phyloP scores from a whole-genome alignment of 1,284 basidiomycete species.

The Sporisorium sorghi region DNA sequence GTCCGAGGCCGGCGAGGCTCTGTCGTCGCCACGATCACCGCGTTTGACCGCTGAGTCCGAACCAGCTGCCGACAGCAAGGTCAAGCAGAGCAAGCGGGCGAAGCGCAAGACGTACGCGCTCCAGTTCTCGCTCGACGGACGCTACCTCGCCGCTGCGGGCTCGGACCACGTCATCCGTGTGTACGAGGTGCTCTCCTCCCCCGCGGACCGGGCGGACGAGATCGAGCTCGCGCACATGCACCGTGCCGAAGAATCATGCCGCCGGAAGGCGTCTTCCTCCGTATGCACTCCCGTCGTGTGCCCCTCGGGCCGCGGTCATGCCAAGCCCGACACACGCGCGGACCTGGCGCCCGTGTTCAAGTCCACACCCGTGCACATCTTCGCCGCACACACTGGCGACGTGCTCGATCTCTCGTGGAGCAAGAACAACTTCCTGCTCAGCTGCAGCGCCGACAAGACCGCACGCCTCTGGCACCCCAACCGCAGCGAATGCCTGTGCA shows the following conservation, averaged over 20 bases:
- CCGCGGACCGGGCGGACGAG: conserved; percentile 40
- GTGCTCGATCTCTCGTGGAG: conserved; percentile 70
- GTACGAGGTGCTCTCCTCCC: conserved; percentile 49
- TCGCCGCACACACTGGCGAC: conserved; percentile 67
- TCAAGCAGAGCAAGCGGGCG: conserved; percentile 14
- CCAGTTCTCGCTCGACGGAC: conserved; percentile 67
- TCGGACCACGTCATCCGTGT: conserved; percentile 68
- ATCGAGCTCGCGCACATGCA: conserved; percentile 24
- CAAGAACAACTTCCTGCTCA: conserved; percentile 70
- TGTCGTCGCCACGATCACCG: conserved; percentile 26
- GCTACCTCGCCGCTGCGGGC: conserved; percentile 68
- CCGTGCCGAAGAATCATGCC: conserved; percentile 5
- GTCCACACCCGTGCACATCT: conserved; percentile 63
- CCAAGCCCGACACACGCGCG: conserved; percentile 3
- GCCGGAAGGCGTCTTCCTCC: conserved; percentile 3
- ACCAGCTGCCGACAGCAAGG: neutral
- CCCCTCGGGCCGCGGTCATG: conserved; percentile 1
- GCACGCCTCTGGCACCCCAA: conserved; percentile 70
- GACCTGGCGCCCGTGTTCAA: conserved; percentile 49
- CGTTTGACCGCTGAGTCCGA: conserved; percentile 15
- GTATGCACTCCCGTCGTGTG: neutral
- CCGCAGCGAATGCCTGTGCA: conserved; percentile 66
- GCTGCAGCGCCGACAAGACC: conserved; percentile 70
- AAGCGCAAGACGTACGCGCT: conserved; percentile 67
- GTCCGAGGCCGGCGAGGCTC: conserved; percentile 5